Conservation (phyloP, 805 yeast genomes). For the Middelhovenomyces tepae region DNA sequence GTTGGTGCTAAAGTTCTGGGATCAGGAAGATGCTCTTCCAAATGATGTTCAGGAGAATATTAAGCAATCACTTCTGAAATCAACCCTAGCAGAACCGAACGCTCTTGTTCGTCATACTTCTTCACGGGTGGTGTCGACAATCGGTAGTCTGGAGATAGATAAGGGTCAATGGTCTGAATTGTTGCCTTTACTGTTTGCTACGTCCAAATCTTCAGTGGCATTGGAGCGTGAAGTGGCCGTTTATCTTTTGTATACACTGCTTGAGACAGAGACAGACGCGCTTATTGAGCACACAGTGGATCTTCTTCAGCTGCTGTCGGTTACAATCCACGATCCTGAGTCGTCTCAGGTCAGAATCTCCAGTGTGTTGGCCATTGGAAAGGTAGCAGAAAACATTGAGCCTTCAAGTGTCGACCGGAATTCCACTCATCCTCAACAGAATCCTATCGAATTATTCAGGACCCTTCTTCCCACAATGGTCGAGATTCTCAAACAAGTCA, state of each 20-base stretch:
- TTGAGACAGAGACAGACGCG: conserved; percentile 58
- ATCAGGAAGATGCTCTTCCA: conserved; percentile 30
- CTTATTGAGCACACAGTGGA: conserved; percentile 59
- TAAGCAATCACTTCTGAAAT: conserved; percentile 56
- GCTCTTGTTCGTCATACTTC: conserved; percentile 75
- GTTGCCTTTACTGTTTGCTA: conserved; percentile 59
- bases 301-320: conserved; percentile 61
- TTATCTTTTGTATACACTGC: conserved; percentile 64
- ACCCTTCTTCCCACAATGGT: conserved; percentile 72
- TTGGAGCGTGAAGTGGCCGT: conserved; percentile 73
- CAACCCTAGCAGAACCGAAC: conserved; percentile 56
- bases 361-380: conserved; percentile 72
- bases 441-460: conserved; percentile 46
- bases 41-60: conserved; percentile 48
- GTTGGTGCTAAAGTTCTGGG: conserved; percentile 66
- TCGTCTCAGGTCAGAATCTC: conserved; percentile 72
- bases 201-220: conserved; percentile 48
- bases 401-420: conserved; percentile 43
- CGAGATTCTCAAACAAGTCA: conserved; percentile 65
- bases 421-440: conserved; percentile 45
- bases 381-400: conserved; percentile 36
- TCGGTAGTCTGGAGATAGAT: conserved; percentile 69
- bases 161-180: conserved; percentile 67
- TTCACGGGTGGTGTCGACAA: conserved; percentile 82
- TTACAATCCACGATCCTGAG: conserved; percentile 50